These are phyloP conservation scores for Podaxis sp. DNA, from an alignment of 768 basidiomycete genomes.

Conservation along the genomic window DNA sequence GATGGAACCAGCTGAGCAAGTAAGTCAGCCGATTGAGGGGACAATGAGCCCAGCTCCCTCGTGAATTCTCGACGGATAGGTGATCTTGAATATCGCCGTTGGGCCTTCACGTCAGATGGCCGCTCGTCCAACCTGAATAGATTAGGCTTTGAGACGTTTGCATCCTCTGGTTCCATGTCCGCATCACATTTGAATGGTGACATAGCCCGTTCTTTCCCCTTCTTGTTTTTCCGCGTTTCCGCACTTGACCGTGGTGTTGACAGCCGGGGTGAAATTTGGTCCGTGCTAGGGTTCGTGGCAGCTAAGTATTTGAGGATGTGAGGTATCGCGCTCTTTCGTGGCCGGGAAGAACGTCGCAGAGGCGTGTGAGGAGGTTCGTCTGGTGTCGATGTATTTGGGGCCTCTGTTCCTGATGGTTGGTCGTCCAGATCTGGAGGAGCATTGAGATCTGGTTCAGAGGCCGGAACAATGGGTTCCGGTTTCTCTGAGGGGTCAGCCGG, in stretches of 20 bases:
- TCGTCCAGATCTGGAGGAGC: not conserved
- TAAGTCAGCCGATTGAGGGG: conserved; percentile 47
- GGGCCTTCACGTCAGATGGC: not conserved
- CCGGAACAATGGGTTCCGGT: not conserved
- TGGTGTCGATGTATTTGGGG: not conserved
- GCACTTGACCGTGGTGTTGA: conserved; percentile 17
- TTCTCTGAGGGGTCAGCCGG: not conserved
- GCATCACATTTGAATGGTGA: not conserved
- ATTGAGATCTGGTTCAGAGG: not conserved
- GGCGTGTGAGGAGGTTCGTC: conserved; percentile 21
- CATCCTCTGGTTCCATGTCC: not conserved
- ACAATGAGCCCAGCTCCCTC: conserved; percentile 51
- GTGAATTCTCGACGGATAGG: conserved; percentile 6
- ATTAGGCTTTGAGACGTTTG: not conserved
- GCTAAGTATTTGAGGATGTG: conserved; percentile 15
- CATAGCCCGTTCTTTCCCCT: conserved; percentile 9
- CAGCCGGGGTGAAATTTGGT: not conserved
- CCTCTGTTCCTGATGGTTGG: not conserved
- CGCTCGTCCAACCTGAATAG: not conserved
- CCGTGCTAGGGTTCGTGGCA: conserved; percentile 10
- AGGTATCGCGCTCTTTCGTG: conserved; percentile 30
- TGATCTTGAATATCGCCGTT: conserved; percentile 4
- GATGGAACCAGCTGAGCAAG: conserved; percentile 21
- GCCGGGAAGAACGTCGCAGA: conserved; percentile 34
- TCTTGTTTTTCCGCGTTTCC: conserved; percentile 19